A percentile compares a stretch with the other conserved stretches of the same genome.
phyloP scores from a whole-genome alignment of 2,329 filamentous ascomycete genomes.

The Hypoxylon sp. region DNA sequence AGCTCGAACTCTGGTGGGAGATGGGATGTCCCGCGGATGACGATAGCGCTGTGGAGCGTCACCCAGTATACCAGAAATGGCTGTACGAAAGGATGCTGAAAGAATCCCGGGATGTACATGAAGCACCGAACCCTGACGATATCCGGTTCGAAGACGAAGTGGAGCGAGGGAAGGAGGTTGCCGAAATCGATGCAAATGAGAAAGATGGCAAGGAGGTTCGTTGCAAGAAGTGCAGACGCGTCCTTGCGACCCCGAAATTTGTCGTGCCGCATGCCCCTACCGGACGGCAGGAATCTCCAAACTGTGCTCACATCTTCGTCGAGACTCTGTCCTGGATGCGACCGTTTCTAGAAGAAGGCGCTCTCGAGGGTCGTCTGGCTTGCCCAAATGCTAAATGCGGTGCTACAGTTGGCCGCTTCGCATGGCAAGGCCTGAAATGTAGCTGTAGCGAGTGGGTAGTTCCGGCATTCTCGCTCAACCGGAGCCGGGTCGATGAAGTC shows the following conservation, averaged over 20 bases:
- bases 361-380: conserved; percentile 83
- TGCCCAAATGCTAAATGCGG: conserved; percentile 85
- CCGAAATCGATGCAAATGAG: conserved; percentile 23
- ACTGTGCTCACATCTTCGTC: conserved; percentile 88
- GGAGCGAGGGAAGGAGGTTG: conserved; percentile 61
- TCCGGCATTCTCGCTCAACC: conserved; percentile 88
- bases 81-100: conserved; percentile 67
- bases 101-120: conserved; percentile 74
- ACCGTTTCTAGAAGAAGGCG: conserved; percentile 80
- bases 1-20: conserved; percentile 86
- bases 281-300: conserved; percentile 37
- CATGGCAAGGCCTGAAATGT: conserved; percentile 95
- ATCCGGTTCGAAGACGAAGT: conserved; percentile 84
- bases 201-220: conserved; percentile 70
- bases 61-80: conserved; percentile 84
- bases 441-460: conserved; percentile 92
- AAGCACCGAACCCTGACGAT: conserved; percentile 79
- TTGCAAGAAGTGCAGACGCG: conserved; percentile 90
- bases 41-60: conserved; percentile 66
- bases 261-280: conserved; percentile 71
- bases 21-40: conserved; percentile 81
- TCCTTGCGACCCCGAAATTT: conserved; percentile 69
- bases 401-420: conserved; percentile 89
- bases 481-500: conserved; percentile 82
- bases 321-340: conserved; percentile 98